Conservation (phyloP, 306 rosid genomes). For the Geum urbanum region DNA sequence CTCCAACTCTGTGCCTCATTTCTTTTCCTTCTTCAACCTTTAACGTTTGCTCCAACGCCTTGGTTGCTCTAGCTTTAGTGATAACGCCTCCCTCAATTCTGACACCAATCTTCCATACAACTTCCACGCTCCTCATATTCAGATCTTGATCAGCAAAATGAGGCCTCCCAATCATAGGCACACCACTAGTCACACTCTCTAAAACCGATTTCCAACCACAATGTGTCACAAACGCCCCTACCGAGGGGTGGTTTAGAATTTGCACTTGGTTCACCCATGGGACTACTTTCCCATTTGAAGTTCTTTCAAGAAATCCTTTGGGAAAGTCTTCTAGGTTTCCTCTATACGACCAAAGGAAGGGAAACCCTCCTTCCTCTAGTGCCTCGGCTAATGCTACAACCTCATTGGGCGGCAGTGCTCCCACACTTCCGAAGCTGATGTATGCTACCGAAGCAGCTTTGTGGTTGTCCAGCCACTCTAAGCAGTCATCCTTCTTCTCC, state of each 20-base stretch:
- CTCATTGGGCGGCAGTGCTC: background rate
- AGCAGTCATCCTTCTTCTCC: background rate
- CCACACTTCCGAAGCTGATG: constrained; percentile 7
- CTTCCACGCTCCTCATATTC: background rate
- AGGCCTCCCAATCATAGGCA: constrained; percentile 8
- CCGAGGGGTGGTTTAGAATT: background rate
- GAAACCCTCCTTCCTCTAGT: background rate
- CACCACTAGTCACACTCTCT: background rate
- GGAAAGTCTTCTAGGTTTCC: constrained; percentile 1
- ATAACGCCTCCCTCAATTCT: background rate
- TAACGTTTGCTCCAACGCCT: background rate
- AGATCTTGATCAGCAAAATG: background rate
- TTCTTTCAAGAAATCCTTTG: constrained; percentile 3
- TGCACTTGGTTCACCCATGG: constrained; percentile 8
- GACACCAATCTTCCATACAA: background rate
- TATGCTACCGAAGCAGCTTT: background rate
- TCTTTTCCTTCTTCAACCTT: background rate
- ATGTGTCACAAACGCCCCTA: background rate
- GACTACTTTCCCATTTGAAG: background rate
- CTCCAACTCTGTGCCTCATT: background rate
- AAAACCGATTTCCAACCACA: constrained; percentile 1
- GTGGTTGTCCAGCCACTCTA: background rate
- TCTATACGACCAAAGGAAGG: background rate
- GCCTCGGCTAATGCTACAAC: background rate
- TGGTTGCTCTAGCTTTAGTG: background rate